A percentile compares a stretch with the other conserved stretches of the same genome.
Evolutionary conservation across 2,329 filamentous ascomycete species (phyloP).

Genomic region (Cercospora brassicicola): DNA sequence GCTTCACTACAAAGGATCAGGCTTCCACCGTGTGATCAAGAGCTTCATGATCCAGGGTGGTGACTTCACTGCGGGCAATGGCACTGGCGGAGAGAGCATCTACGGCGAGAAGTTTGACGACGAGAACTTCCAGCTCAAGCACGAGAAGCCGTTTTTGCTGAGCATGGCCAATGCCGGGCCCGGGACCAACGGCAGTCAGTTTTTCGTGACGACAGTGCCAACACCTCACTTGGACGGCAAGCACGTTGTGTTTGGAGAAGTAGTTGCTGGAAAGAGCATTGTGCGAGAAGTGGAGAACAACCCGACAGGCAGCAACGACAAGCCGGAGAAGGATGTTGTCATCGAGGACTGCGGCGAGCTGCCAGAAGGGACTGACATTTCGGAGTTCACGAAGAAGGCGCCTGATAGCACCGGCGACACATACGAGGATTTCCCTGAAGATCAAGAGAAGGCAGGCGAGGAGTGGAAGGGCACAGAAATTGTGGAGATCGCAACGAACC

Average conservation of each 20-base stretch:
- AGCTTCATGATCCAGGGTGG: slow-evolving; percentile 98
- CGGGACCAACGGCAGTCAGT: slow-evolving; percentile 93
- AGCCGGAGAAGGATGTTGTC: slow-evolving; percentile 69
- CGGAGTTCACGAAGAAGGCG: slow-evolving; percentile 64
- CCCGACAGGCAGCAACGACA: slow-evolving; percentile 71
- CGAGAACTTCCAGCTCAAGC: slow-evolving; percentile 90
- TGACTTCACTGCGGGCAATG: slow-evolving; percentile 93
- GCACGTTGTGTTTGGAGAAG: slow-evolving; percentile 96
- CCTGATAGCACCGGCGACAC: slow-evolving; percentile 82
- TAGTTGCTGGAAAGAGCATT: slow-evolving; percentile 87
- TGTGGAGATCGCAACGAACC: slow-evolving; percentile 74
- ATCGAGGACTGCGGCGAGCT: slow-evolving; percentile 86
- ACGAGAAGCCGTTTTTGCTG: slow-evolving; percentile 87
- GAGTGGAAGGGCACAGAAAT: slow-evolving; percentile 67
- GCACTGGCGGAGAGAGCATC: slow-evolving; percentile 94
- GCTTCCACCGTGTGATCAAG: slow-evolving; percentile 97
- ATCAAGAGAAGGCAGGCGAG: slow-evolving; percentile 58
- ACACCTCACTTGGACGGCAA: slow-evolving; percentile 94
- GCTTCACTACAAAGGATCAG: slow-evolving; percentile 86
- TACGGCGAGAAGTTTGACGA: slow-evolving; percentile 97
- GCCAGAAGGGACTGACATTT: slow-evolving; percentile 64
- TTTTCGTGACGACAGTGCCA: slow-evolving; percentile 95
- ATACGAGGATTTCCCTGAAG: slow-evolving; percentile 95
- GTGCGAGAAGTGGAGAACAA: slow-evolving; percentile 88
- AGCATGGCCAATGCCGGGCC: slow-evolving; percentile 98